A percentile compares a stretch with the other conserved stretches of the same genome.
phyloP scores from a whole-genome alignment of 768 basidiomycete genomes.

The Xanthoconium purpureum region DNA sequence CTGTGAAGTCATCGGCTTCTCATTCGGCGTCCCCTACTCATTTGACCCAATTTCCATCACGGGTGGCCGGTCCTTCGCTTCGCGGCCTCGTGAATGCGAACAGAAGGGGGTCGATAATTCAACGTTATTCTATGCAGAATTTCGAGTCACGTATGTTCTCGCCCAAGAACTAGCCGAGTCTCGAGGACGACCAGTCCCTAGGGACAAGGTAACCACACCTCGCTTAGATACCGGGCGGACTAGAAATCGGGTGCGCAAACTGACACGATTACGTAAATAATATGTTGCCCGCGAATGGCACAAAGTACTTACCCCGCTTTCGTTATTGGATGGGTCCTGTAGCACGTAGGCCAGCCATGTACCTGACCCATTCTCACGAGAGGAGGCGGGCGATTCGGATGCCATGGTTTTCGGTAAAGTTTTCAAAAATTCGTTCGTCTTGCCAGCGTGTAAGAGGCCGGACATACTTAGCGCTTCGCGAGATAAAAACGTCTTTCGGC shows the following conservation, averaged over 20 bases:
- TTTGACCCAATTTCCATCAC: constrained; percentile 21
- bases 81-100: constrained; percentile 12
- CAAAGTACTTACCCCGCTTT: constrained; percentile 25
- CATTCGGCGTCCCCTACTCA: constrained; percentile 6
- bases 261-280: background rate
- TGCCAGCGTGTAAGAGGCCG: background rate
- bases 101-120: background rate
- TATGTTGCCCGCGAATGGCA: constrained; percentile 12
- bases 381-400: background rate
- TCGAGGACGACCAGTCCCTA: too few relatives aligned
- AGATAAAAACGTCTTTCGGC: background rate
- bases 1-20: constrained; percentile 18
- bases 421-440: background rate
- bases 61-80: constrained; percentile 17
- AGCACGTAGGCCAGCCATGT: background rate
- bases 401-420: constrained; percentile 1
- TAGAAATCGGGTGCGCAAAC: background rate
- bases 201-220: background rate
- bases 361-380: background rate
- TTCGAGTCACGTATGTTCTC: background rate
- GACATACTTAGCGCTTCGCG: background rate
- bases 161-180: background rate
- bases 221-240: background rate
- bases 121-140: background rate
- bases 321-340: constrained; percentile 11